Evolutionary conservation across 345 rosid genomes (phyloP).

Genomic region (Bruguiera sexangula): DNA sequence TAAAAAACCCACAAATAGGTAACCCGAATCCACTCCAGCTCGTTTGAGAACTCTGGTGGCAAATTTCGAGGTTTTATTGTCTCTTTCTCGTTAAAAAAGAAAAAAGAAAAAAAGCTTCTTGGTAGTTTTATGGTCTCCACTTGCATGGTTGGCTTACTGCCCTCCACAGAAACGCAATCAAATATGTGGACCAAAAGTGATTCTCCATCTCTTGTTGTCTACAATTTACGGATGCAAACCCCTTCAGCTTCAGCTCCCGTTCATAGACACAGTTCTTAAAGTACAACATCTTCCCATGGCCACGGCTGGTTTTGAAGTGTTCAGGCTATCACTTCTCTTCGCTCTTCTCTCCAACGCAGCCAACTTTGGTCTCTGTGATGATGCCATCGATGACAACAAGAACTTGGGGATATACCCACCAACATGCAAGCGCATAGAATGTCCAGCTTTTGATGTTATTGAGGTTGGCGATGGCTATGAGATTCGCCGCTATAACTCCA

Average conservation of each 20-base stretch:
- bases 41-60: too few relatives aligned
- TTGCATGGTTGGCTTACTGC: too few relatives aligned
- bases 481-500: conserved; percentile 56
- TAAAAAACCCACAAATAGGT: too few relatives aligned
- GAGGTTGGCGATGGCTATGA: conserved; percentile 57
- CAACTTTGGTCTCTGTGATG: conserved; percentile 19
- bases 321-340: conserved; percentile 24
- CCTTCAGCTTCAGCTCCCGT: not conserved
- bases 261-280: not conserved
- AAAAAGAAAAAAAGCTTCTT: too few relatives aligned
- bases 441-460: conserved; percentile 57
- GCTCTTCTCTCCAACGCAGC: conserved; percentile 42
- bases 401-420: conserved; percentile 43
- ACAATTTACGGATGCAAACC: not conserved
- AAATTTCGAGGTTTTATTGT: too few relatives aligned
- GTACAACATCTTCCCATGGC: too few relatives aligned
- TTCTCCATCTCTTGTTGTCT: not conserved
- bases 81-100: too few relatives aligned
- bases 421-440: conserved; percentile 69
- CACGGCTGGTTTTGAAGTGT: not conserved
- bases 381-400: conserved; percentile 3
- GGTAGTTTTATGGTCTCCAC: too few relatives aligned
- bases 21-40: too few relatives aligned
- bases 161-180: too few relatives aligned
- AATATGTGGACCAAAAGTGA: not conserved